Conservation (phyloP, 257 asterid genomes). For the Solanum pinnatisectum region DNA sequence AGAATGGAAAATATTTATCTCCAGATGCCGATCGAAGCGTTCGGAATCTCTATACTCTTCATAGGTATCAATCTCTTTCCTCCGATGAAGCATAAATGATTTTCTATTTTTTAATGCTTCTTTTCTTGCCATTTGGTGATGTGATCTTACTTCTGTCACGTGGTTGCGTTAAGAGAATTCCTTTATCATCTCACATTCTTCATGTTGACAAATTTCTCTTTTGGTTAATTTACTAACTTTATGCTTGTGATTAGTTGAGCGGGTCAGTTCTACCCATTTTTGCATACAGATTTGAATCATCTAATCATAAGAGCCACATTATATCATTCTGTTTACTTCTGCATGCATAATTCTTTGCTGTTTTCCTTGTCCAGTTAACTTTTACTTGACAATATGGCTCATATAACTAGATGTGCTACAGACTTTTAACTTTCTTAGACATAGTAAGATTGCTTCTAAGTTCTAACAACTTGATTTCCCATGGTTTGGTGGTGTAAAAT, state of each 20-base stretch:
- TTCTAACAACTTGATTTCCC: not conserved
- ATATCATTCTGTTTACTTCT: not conserved
- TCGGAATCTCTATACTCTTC: slow-evolving; percentile 79
- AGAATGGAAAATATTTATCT: slow-evolving; percentile 69
- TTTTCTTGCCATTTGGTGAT: not conserved
- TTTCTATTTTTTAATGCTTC: not conserved
- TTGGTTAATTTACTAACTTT: not conserved
- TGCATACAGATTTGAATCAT: not conserved
- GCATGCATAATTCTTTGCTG: not conserved
- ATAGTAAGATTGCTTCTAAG: not conserved
- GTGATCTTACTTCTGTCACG: not conserved
- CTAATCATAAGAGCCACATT: not conserved
- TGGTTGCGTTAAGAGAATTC: not conserved
- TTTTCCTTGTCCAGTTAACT: not conserved
- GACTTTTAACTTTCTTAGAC: not conserved
- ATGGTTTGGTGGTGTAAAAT: not conserved
- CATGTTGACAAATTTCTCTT: not conserved
- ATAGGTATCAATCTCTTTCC: slow-evolving; percentile 40
- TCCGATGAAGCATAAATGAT: not conserved
- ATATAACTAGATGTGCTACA: not conserved
- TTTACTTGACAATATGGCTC: not conserved
- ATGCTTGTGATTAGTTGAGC: not conserved
- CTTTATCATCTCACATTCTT: not conserved
- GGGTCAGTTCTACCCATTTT: not conserved
- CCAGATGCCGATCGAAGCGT: slow-evolving; percentile 80